A percentile compares a stretch with the other conserved stretches of the same genome.
These are phyloP conservation scores for Mycosphaerelloides madeirae DNA, from an alignment of 2,329 filamentous ascomycete genomes.

Conservation along the genomic window DNA sequence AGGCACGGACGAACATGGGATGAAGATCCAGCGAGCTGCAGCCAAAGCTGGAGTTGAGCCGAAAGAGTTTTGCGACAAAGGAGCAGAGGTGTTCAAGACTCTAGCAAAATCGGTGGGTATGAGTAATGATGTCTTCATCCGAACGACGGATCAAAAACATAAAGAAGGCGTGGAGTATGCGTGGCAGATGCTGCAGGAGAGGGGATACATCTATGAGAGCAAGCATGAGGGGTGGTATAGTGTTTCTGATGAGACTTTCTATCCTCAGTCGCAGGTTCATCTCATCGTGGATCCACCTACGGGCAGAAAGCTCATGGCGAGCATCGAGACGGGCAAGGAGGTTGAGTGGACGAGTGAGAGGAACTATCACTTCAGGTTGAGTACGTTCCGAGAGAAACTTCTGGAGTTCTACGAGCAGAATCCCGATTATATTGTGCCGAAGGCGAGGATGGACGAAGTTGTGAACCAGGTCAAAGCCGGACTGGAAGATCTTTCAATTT, in stretches of 20 bases:
- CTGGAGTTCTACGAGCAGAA: conserved; percentile 76
- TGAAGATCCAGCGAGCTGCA: conserved; percentile 92
- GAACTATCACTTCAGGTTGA: conserved; percentile 93
- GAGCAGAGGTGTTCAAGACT: conserved; percentile 71
- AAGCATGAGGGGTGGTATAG: conserved; percentile 81
- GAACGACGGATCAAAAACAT: conserved; percentile 82
- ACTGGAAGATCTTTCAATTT: conserved; percentile 83
- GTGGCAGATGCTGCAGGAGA: conserved; percentile 73
- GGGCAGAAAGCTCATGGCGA: conserved; percentile 72
- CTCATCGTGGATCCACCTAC: conserved; percentile 72
- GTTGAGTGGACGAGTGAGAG: conserved; percentile 92
- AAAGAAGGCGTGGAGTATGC: conserved; percentile 81
- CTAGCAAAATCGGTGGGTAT: conserved; percentile 67
- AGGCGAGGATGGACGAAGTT: conserved; percentile 70
- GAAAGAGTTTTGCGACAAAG: conserved; percentile 83
- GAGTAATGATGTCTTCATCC: conserved; percentile 79
- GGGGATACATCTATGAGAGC: conserved; percentile 19
- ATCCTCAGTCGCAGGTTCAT: conserved; percentile 71
- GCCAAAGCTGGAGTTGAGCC: conserved; percentile 64
- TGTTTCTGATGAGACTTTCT: conserved; percentile 94
- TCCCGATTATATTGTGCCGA: conserved; percentile 71
- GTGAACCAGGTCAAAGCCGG: conserved; percentile 70
- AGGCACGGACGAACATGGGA: conserved; percentile 93
- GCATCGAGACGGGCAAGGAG: conserved; percentile 78
- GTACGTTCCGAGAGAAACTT: conserved; percentile 71